A percentile compares a stretch with the other conserved stretches of the same genome.
These are phyloP conservation scores for Lizonia empirigonia DNA, from an alignment of 2,329 filamentous ascomycete genomes.

Conservation along the genomic window DNA sequence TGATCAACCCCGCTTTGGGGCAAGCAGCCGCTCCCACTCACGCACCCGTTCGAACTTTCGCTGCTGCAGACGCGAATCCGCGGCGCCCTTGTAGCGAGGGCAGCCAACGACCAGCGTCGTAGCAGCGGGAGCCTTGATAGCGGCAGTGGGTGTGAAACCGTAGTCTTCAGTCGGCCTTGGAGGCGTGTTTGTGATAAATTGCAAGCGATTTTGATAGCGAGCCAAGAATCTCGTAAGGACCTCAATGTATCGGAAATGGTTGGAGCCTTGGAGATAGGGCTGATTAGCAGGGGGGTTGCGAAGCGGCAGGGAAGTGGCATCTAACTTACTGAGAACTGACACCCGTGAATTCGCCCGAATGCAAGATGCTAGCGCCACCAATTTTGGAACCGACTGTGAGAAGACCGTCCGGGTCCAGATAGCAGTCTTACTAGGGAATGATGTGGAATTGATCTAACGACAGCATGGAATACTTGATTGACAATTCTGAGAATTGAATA, in stretches of 20 bases:
- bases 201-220: neutral
- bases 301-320: conserved; percentile 4
- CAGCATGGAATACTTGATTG: too few species aligned
- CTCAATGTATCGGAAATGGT: neutral
- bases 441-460: too few species aligned
- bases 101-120: neutral
- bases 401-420: neutral
- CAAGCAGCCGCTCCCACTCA: neutral
- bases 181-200: neutral
- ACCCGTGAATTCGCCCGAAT: conserved; percentile 16
- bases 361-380: neutral
- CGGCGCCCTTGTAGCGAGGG: neutral
- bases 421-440: neutral
- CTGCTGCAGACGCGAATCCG: conserved; percentile 8
- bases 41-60: conserved; percentile 1
- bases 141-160: neutral
- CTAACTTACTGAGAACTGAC: neutral
- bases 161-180: neutral
- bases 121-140: neutral
- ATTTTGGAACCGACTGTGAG: neutral
- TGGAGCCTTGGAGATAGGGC: neutral
- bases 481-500: too few species aligned
- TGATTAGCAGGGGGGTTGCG: conserved; percentile 1
- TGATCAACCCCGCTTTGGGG: conserved; percentile 16
- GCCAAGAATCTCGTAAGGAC: neutral